Conservation (phyloP, 2,329 filamentous ascomycete species). For the Xylaria sp. region DNA sequence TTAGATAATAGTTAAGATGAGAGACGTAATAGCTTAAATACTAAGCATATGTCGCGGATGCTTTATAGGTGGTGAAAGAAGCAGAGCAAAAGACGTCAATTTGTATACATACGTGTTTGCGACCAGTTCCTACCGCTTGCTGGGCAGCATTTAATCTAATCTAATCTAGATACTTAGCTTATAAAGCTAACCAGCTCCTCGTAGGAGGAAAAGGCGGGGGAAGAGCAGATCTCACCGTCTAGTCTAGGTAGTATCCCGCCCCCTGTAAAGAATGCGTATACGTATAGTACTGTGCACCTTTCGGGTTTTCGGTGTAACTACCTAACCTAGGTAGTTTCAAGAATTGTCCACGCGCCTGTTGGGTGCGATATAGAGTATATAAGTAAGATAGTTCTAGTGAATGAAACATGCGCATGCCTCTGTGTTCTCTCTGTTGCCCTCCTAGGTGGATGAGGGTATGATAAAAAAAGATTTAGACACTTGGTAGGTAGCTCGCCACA, state of each 20-base stretch:
- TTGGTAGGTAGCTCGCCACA: too few relatives aligned
- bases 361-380: background rate
- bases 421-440: too few relatives aligned
- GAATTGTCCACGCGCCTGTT: background rate
- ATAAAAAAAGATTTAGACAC: too few relatives aligned
- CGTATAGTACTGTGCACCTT: background rate
- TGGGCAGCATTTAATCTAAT: background rate
- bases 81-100: background rate
- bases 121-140: background rate
- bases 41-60: background rate
- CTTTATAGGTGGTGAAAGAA: background rate
- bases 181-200: background rate
- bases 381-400: too few relatives aligned
- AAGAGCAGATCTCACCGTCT: background rate
- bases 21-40: background rate
- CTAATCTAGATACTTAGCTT: background rate
- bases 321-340: background rate
- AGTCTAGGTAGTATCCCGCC: background rate
- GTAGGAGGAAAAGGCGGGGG: background rate
- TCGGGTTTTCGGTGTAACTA: background rate
- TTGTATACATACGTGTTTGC: background rate
- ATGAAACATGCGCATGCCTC: too few relatives aligned
- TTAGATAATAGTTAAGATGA: background rate
- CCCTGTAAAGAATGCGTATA: background rate
- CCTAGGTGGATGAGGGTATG: too few relatives aligned